Percentiles rank a stretch among this genome's conserved stretches.
Conservation (phyloP, 2,329 filamentous ascomycete genomes). For the Aspergillus chevalieri region DNA sequence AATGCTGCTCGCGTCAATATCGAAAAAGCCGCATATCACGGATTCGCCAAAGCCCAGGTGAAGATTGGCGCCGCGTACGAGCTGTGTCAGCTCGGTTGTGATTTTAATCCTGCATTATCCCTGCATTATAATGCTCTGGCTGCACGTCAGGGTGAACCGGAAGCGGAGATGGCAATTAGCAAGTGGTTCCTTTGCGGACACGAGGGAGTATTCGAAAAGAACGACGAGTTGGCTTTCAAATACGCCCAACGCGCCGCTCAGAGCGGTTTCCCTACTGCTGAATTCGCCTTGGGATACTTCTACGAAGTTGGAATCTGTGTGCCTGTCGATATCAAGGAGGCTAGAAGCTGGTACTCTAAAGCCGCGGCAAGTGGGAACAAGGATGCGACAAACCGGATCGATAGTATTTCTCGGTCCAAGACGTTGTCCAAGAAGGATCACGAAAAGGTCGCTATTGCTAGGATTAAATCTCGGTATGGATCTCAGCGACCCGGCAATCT, state of each 20-base stretch:
- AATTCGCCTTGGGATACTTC: conserved; percentile 97
- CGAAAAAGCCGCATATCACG: conserved; percentile 91
- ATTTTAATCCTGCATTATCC: conserved; percentile 88
- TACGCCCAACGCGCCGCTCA: conserved; percentile 84
- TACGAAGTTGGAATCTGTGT: conserved; percentile 93
- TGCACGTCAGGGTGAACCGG: conserved; percentile 82
- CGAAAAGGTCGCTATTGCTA: conserved; percentile 79
- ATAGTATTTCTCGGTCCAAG: conserved; percentile 75
- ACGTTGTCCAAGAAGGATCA: conserved; percentile 86
- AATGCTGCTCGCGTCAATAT: conserved; percentile 76
- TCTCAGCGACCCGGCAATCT: conserved; percentile 43
- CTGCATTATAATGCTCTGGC: conserved; percentile 94
- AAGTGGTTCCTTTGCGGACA: conserved; percentile 98
- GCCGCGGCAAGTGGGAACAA: conserved; percentile 87
- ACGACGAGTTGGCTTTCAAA: conserved; percentile 84
- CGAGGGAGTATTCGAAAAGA: conserved; percentile 87
- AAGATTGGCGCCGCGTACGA: conserved; percentile 98
- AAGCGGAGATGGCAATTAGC: conserved; percentile 92
- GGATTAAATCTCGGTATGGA: conserved; percentile 76
- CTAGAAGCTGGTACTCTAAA: conserved; percentile 81
- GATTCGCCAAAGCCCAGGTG: conserved; percentile 91
- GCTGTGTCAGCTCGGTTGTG: conserved; percentile 84
- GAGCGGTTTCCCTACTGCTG: conserved; percentile 76
- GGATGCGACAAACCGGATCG: conserved; percentile 74
- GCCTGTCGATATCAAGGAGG: conserved; percentile 73